Evolutionary conservation across 805 yeast genomes (phyloP), one percentile per base, ranked within the genome.

Genomic region (Cyberlindnera xylosilytica): DNA sequence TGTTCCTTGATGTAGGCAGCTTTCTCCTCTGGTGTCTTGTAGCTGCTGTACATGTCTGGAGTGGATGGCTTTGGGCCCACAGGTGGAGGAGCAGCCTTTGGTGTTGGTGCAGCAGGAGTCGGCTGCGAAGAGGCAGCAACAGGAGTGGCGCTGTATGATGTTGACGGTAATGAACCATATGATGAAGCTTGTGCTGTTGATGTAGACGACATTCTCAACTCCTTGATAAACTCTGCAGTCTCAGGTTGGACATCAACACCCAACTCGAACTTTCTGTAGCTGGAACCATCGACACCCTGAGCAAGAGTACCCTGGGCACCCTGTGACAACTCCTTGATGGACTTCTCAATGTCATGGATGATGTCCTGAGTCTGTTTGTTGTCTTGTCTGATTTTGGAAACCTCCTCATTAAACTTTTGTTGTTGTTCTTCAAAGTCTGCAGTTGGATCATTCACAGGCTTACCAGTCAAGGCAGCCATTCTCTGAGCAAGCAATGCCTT

Each of bases 381-480:
- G 41, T 81, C 87, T 17, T 62, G 62, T 29, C 70, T 71, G n/a
- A 82, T 74, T 19, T 62, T 65, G 17, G 73, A 69, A 18, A 74
- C 63, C 38, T 78, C 83, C 45, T 70, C 73, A 38, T 72, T 73
- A 48, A 83, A 70, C 37, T 48, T 45, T 34, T 51, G 53, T 44
- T 64, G 66, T 39, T 68, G 66, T 22, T 57, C 51, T 30, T 63
- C 73, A 29, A 63, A 53, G 8, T 62, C 68, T 16, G 51, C 61
- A 19, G 70, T 72, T 33, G 68, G 61, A 24, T 66, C 66, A 7
- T 72, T 64, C 3, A 72, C 66, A 7, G 76, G 69, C 55, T 81
- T 83, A 6, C 97, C 97, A 0, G 97, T 90, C 55, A 91, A 74
- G 4, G 91, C 87, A 22, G 96, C 95, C 95, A 91, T 89, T 52